phyloP scores from a whole-genome alignment of 2,329 filamentous ascomycete genomes.

The Aspergillus eucalypticola region DNA sequence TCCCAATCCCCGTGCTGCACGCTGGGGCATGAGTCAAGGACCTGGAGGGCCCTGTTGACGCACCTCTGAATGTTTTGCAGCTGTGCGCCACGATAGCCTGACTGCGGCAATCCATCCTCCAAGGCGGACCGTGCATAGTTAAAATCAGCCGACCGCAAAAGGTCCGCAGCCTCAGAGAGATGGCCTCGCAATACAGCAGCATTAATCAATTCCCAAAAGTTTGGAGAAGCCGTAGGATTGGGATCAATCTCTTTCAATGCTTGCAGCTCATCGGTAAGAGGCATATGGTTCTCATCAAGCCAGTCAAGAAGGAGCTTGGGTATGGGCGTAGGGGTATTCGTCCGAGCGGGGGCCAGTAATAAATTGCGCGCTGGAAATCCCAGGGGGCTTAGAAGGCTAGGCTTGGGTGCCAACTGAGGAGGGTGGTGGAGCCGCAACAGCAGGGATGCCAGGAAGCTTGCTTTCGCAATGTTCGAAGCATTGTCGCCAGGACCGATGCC shows the following conservation, averaged over 20 bases:
- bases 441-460: conserved; percentile 74
- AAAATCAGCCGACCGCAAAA: conserved; percentile 77
- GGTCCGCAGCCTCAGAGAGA: conserved; percentile 63
- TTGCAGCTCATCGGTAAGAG: conserved; percentile 67
- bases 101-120: conserved; percentile 63
- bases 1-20: conserved; percentile 71
- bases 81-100: conserved; percentile 72
- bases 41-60: conserved; percentile 65
- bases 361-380: conserved; percentile 32
- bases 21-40: conserved; percentile 74
- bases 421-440: conserved; percentile 78
- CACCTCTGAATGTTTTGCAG: conserved; percentile 77
- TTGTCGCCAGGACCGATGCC: conserved; percentile 67
- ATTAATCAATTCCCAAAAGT: conserved; percentile 86
- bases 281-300: conserved; percentile 74
- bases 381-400: conserved; percentile 25
- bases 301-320: conserved; percentile 81
- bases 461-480: conserved; percentile 69
- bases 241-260: conserved; percentile 65
- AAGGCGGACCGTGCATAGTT: conserved; percentile 67
- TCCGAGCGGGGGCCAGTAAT: conserved; percentile 29
- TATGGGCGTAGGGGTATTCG: conserved; percentile 50
- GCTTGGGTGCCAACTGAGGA: conserved; percentile 38
- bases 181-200: conserved; percentile 73
- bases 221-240: conserved; percentile 71